Conservation (phyloP, 768 basidiomycete genomes). For the Tricholoma sp. region DNA sequence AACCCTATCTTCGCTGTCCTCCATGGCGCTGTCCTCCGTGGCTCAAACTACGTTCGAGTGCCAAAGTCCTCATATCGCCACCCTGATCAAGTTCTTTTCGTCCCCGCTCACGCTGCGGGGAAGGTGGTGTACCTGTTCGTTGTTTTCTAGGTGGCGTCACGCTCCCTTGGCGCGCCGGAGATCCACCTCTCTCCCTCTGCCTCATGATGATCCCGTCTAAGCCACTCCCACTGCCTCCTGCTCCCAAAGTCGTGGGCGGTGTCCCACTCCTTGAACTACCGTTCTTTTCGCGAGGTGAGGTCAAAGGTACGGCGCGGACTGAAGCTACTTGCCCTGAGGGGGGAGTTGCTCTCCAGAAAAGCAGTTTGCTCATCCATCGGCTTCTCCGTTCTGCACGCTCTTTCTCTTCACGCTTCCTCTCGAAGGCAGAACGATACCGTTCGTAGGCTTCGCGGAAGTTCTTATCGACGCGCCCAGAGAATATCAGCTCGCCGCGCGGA, state of each 20-base stretch:
- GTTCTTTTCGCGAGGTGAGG: slow-evolving; percentile 20
- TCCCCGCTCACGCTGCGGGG: slow-evolving; percentile 2
- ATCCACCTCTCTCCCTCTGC: slow-evolving; percentile 23
- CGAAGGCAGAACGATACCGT: slow-evolving; percentile 84
- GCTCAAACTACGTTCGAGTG: slow-evolving; percentile 17
- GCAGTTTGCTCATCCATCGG: slow-evolving; percentile 27
- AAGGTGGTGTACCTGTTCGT: slow-evolving; percentile 1
- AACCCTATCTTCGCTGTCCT: not conserved
- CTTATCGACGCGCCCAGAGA: slow-evolving; percentile 82
- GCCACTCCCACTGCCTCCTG: not conserved
- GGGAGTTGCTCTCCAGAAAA: slow-evolving; percentile 18
- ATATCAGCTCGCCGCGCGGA: slow-evolving; percentile 95
- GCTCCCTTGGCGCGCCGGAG: slow-evolving; percentile 11
- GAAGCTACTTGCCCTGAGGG: slow-evolving; percentile 7
- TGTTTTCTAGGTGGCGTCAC: not conserved
- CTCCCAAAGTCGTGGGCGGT: slow-evolving; percentile 21
- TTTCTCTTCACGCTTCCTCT: slow-evolving; percentile 66
- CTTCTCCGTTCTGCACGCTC: slow-evolving; percentile 32
- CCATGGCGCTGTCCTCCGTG: slow-evolving; percentile 8
- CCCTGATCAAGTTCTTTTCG: slow-evolving; percentile 7
- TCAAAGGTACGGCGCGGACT: slow-evolving; percentile 20
- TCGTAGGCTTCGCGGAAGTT: slow-evolving; percentile 89
- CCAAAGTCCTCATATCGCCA: slow-evolving; percentile 16
- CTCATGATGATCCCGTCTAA: slow-evolving; percentile 23
- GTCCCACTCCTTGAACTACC: slow-evolving; percentile 31